phyloP scores from a whole-genome alignment of 23 red algal genomes.

The Agarophyton chilense region DNA sequence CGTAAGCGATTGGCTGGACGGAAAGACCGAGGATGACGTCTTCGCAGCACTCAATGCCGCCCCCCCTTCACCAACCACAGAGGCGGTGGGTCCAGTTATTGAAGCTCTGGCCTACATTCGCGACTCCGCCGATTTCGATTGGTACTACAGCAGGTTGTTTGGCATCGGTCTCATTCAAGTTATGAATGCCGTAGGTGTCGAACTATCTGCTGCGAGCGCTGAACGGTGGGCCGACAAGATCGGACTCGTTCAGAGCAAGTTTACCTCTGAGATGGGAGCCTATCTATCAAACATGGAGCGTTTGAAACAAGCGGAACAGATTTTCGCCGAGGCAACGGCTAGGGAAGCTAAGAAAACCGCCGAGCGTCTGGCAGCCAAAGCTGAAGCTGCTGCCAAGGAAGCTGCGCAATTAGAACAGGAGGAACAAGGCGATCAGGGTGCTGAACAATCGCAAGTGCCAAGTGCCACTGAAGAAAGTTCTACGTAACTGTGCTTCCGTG shows the following conservation, averaged over 20 bases:
- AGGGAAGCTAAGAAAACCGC: slow-evolving; percentile 82
- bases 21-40: slow-evolving; percentile 74
- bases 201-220: slow-evolving; percentile 60
- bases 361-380: slow-evolving; percentile 77
- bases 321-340: slow-evolving; percentile 86
- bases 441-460: slow-evolving; percentile 1
- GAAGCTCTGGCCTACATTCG: slow-evolving; percentile 65
- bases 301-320: slow-evolving; percentile 86
- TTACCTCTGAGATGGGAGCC: slow-evolving; percentile 61
- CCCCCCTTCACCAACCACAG: neutral
- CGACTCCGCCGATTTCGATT: slow-evolving; percentile 55
- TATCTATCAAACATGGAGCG: slow-evolving; percentile 77
- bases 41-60: slow-evolving; percentile 53
- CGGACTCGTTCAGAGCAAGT: slow-evolving; percentile 44
- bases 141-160: slow-evolving; percentile 84
- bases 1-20: slow-evolving; percentile 56
- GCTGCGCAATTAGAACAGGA: slow-evolving; percentile 75
- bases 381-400: slow-evolving; percentile 74
- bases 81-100: slow-evolving; percentile 43
- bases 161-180: slow-evolving; percentile 81
- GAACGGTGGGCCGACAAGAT: slow-evolving; percentile 70
- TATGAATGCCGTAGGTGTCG: slow-evolving; percentile 56
- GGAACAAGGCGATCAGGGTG: slow-evolving; percentile 12
- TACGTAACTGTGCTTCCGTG: neutral
- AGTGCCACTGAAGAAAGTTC: neutral